Conservation (phyloP, 2,329 filamentous ascomycete species). For the Zymoseptoria pseudotritici region DNA sequence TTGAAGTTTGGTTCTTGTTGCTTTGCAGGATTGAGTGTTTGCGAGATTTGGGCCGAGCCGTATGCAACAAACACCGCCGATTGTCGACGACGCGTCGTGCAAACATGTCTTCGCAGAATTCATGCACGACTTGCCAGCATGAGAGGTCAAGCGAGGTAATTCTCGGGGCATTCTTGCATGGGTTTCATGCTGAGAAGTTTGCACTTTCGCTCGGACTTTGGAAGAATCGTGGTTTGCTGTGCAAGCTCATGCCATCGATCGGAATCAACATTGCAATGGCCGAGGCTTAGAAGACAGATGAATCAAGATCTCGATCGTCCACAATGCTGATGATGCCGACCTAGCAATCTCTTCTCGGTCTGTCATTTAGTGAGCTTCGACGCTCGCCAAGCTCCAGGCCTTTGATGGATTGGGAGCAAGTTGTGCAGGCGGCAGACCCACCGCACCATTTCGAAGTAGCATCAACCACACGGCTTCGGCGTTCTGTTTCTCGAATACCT, state of each 20-base stretch:
- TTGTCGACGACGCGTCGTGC: conserved; percentile 10
- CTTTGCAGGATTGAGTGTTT: conserved; percentile 4
- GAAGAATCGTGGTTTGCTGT: conserved; percentile 1
- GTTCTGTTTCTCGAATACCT: conserved; percentile 58
- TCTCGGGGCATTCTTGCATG: neutral
- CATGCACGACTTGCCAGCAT: neutral
- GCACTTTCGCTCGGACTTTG: neutral
- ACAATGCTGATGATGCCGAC: neutral
- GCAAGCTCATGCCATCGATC: neutral
- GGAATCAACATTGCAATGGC: neutral
- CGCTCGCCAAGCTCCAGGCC: conserved; percentile 2
- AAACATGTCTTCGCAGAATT: conserved; percentile 5
- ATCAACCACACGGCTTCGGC: conserved; percentile 70
- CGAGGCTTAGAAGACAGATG: too few species aligned
- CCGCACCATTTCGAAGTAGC: conserved; percentile 30
- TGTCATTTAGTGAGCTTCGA: neutral
- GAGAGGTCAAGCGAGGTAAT: neutral
- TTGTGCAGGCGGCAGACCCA: conserved; percentile 1
- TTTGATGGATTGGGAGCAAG: neutral
- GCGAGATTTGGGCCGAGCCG: neutral
- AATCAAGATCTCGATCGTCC: too few species aligned
- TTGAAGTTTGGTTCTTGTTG: conserved; percentile 5
- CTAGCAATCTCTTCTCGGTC: neutral
- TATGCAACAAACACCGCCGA: conserved; percentile 10
- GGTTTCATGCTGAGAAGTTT: neutral